These are phyloP conservation scores for Fusarium burgessii DNA, from an alignment of 2,329 filamentous ascomycete genomes.

Conservation along the genomic window DNA sequence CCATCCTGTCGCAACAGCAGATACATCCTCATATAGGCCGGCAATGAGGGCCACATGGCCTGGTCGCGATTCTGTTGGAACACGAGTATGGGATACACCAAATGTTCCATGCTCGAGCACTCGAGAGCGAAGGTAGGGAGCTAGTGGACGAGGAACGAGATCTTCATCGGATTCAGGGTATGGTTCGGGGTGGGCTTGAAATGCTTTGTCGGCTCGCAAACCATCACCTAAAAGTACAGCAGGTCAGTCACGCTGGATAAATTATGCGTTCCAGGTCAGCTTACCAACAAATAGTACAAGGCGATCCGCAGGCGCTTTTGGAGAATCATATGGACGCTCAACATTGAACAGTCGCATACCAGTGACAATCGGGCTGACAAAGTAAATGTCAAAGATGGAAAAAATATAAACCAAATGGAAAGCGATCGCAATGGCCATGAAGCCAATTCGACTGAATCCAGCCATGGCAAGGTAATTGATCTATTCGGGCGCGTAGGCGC, in stretches of 20 bases:
- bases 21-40: conserved; percentile 97
- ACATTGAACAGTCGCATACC: conserved; percentile 89
- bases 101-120: conserved; percentile 93
- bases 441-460: conserved; percentile 75
- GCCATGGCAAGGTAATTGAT: conserved; percentile 59
- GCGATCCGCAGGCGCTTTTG: conserved; percentile 84
- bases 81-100: conserved; percentile 95
- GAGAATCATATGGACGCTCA: conserved; percentile 64
- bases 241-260: conserved; percentile 16
- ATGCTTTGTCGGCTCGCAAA: conserved; percentile 95
- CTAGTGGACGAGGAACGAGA: conserved; percentile 80
- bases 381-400: conserved; percentile 99
- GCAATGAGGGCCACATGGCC: conserved; percentile 98
- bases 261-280: conserved; percentile 10
- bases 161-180: conserved; percentile 75
- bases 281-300: conserved; percentile 93
- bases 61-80: conserved; percentile 95
- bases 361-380: conserved; percentile 95
- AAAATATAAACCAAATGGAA: conserved; percentile 96
- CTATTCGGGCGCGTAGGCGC: neutral
- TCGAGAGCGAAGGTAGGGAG: conserved; percentile 90
- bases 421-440: conserved; percentile 86
- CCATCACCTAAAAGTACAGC: conserved; percentile 74
- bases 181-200: conserved; percentile 92
- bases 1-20: conserved; percentile 96